Conservation (phyloP, 1,284 basidiomycete genomes). For the Earliella scabrosa region DNA sequence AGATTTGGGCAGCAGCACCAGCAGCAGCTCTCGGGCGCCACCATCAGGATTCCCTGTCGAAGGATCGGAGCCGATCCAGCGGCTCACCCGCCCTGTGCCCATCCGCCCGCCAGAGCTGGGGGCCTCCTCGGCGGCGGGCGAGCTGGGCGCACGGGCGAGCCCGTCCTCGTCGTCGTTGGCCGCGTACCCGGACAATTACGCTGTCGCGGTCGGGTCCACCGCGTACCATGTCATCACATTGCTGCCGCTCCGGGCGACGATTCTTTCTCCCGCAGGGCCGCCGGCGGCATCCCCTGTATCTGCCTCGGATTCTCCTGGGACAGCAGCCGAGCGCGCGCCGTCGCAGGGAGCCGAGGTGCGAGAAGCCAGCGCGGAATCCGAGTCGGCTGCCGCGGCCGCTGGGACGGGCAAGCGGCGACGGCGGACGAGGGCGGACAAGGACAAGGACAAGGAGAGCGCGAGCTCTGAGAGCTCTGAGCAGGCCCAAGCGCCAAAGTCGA, state of each 20-base stretch:
- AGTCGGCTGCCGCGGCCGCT: neutral
- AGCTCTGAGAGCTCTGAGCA: constrained; percentile 26
- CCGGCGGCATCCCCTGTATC: neutral
- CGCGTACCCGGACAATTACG: constrained; percentile 12
- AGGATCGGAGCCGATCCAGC: constrained; percentile 8
- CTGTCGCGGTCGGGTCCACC: constrained; percentile 20
- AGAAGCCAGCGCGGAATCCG: neutral
- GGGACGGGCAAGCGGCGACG: constrained; percentile 2
- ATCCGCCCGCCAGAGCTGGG: constrained; percentile 3
- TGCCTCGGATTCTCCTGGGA: neutral
- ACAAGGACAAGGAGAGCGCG: constrained; percentile 18
- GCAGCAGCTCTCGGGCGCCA: constrained; percentile 14
- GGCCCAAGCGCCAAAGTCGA: constrained; percentile 35
- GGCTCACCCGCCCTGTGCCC: constrained; percentile 8
- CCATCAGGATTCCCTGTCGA: constrained; percentile 1
- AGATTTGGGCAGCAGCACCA: constrained; percentile 12
- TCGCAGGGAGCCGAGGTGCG: neutral
- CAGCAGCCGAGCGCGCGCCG: neutral
- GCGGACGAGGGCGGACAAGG: constrained; percentile 13
- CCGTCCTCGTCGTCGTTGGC: too few species aligned
- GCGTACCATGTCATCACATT: constrained; percentile 24
- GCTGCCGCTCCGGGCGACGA: constrained; percentile 15
- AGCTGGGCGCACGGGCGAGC: constrained; percentile 12
- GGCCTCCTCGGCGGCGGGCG: constrained; percentile 10
- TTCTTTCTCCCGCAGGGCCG: constrained; percentile 10